Base-by-base conservation (phyloP, 2,329 filamentous ascomycete species). In the Annulohypoxylon truncatum region DNA sequence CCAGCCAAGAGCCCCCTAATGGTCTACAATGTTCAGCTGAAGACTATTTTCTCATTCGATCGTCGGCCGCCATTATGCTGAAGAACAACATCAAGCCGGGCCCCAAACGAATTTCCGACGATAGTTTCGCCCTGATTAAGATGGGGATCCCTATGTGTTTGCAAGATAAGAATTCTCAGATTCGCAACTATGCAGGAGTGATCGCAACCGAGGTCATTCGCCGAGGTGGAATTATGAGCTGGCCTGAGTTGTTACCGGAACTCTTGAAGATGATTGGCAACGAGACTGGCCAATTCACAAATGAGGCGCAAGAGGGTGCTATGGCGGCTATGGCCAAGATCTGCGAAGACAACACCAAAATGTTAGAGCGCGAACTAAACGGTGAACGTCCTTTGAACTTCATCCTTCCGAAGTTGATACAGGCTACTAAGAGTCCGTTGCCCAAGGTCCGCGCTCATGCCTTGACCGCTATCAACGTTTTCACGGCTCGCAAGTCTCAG, bases 281-380 rank as follows among this genome's bases (percentile, higher is more conserved):
- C 78, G 81, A 89, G 60, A 84, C 82, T 47, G 90, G 92, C 40
- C 88, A 90, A 68, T 83, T 89, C 20, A 83, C 92, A 5, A 82
- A 86, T 44, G 87, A 92, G 75, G 90, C 91, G 10, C 94, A 97
- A 77, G 95, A 99, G 78, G 94, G 94, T 66, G 94, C 93, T 72
- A 97, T 98, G 92, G 89, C 92, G 51, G 94, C 96, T 50, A 84
- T 99, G 79, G 84, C 91, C 77, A 98, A 98, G 83, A 94, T 99
- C 67, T 99, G 96, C 80, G 96, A 99, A 80, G 96, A 99, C 81
- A 97, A 97, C 81, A 90, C 89, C 75, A 93, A 92, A 77, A 85
- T 93, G 64, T 83, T 99, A 57, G 93, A 97, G 79, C 90, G 90
- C 73, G 93, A 97, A 69, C 93, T 97, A 77, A 90, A 94, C 75